phyloP scores from a whole-genome alignment of 139 green algal genomes.

The Diplosphaera chodatii region DNA sequence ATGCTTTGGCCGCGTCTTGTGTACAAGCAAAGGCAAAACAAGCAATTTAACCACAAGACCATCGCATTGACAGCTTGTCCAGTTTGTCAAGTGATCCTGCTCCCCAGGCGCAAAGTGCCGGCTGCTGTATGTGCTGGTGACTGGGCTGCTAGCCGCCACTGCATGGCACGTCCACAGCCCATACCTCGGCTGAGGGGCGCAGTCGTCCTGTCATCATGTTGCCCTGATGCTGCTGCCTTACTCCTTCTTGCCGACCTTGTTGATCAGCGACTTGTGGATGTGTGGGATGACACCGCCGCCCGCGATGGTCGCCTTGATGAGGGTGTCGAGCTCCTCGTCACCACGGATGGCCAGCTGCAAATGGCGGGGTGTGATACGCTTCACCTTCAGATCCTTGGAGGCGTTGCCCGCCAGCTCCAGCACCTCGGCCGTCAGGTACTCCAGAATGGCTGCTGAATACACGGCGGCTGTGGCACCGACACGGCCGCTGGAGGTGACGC shows the following conservation, averaged over 20 bases:
- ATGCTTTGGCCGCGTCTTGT: too few relatives aligned
- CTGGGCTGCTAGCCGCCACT: too few relatives aligned
- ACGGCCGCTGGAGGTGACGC: constrained; percentile 89
- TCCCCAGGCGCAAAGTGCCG: too few relatives aligned
- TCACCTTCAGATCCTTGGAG: constrained; percentile 99
- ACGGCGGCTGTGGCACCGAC: constrained; percentile 97
- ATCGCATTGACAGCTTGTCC: neutral
- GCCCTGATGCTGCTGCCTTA: neutral
- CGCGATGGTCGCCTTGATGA: constrained; percentile 99
- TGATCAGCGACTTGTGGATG: constrained; percentile 96
- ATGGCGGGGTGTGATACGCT: constrained; percentile 98
- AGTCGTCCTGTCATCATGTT: too few relatives aligned
- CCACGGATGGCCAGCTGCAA: constrained; percentile 98
- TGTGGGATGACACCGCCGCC: constrained; percentile 98
- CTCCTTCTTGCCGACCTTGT: constrained; percentile 49
- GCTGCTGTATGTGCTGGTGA: neutral
- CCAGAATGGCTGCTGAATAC: constrained; percentile 95
- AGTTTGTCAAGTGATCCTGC: neutral
- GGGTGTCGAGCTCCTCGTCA: constrained; percentile 98
- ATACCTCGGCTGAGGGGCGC: too few relatives aligned
- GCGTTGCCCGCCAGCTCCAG: constrained; percentile 98
- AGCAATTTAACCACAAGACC: neutral
- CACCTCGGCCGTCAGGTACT: constrained; percentile 94
- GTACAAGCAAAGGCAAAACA: neutral
- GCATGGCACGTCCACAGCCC: too few relatives aligned